Conservation (phyloP, 768 basidiomycete species). For the Suillus subluteus region DNA sequence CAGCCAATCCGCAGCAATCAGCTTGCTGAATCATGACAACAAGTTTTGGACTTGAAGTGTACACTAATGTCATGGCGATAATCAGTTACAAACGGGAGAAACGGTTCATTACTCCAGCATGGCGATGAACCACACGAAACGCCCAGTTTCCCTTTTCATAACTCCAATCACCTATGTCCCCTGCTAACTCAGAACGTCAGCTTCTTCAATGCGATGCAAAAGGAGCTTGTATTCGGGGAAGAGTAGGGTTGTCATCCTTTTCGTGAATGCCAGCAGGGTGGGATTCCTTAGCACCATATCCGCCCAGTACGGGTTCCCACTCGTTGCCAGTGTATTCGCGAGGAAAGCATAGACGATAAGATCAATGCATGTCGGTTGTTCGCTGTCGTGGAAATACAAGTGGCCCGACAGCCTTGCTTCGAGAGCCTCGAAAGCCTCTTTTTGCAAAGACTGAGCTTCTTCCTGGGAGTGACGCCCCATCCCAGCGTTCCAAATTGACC, state of each 20-base stretch:
- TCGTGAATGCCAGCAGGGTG: slow-evolving; percentile 23
- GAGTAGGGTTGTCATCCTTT: slow-evolving; percentile 26
- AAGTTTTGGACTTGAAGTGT: not conserved
- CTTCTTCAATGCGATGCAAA: slow-evolving; percentile 16
- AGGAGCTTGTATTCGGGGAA: slow-evolving; percentile 33
- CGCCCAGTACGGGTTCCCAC: slow-evolving; percentile 32
- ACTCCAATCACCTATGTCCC: not conserved
- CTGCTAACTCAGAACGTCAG: not conserved
- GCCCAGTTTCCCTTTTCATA: not conserved
- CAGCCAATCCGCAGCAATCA: not conserved
- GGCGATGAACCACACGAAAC: not conserved
- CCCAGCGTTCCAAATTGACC: slow-evolving; percentile 26
- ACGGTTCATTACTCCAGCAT: not conserved
- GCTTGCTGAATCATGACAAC: not conserved
- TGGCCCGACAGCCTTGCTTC: slow-evolving; percentile 29
- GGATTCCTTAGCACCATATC: slow-evolving; percentile 25
- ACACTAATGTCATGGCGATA: not conserved
- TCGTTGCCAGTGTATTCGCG: slow-evolving; percentile 29
- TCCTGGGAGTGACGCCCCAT: slow-evolving; percentile 37
- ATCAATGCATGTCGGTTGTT: slow-evolving; percentile 33
- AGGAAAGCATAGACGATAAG: slow-evolving; percentile 34
- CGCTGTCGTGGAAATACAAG: slow-evolving; percentile 31
- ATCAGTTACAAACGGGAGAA: not conserved
- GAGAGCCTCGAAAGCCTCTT: slow-evolving; percentile 34
- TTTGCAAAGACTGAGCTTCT: slow-evolving; percentile 33